Evolutionary conservation across 2,329 filamentous ascomycete genomes (phyloP), one percentile per base, ranked within the genome.

Genomic region (Penicillium sp.): DNA sequence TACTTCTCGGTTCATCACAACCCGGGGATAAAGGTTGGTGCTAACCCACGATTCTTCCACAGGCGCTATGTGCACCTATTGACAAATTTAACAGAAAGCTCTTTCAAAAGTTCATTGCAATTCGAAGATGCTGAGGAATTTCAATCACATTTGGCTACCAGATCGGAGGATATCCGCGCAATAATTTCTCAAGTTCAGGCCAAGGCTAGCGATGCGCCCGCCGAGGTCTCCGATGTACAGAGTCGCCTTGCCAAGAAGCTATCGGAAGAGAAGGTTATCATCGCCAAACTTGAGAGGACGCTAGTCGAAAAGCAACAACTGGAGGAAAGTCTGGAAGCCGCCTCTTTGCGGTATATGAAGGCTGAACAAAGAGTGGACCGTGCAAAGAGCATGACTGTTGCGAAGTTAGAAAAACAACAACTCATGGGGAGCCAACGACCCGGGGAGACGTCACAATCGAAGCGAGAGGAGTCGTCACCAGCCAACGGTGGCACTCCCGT

Each of bases 281-380:
- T 90, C 10, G 81, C 88, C 36, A 89, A 92, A 69, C 75, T 95
- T 47, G 91, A 95, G 61, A 84, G 87, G 50, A 78, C 92, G 11
- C 82, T 86, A 46, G 80, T 84, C 6, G 92, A 97, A 66, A 95
- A 94, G 66, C 89, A 95, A 50, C 86, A 90, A 63, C 81, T 96
- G 3, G 91, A 91, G 44, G 90, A 94, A 67, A 89, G 93, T 58
- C 80, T 97, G 18, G 93, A 97, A 69, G 88, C 86, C 32, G 94
- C 93, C 14, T 96, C 92, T 5, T 80, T 96, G 55, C 86, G 94
- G 61, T 97, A 96, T 68, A 91, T 97, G 79, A 90, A 95, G 63
- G 94, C 94, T 0, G 94, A 99, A 72, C 95, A 96, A 78, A 94
- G 92, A 71, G 80, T 97, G 49, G 94, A 99, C 71, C 86, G 94